Base-by-base conservation (phyloP, 441 rosid species). In the Eugenia klotzschiana region DNA sequence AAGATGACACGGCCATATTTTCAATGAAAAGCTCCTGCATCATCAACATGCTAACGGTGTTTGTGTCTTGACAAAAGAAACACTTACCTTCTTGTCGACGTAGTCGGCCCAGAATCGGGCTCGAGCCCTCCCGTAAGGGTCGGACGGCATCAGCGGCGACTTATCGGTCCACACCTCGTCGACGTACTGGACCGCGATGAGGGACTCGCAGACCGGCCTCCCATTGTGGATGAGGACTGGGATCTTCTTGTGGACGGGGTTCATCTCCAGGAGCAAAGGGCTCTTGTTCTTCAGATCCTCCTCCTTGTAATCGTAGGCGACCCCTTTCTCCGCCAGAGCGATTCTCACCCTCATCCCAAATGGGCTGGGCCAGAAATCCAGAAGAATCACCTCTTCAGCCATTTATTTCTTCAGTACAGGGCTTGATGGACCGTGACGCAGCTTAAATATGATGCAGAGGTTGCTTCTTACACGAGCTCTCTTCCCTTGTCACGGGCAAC, bases 241-340 rank as follows among this genome's bases (percentile, higher is more conserved):
- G 50, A 86, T 64, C 37, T 81, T 80, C 64, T 84, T 81, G 26
- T 64, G 56, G 46, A 87, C 57, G 4, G 85, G 87, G 51, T 85
- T 87, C 84, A 73, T 79, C 33, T 80, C 6, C 26, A 83, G 81
- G 51, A 87, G 87, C 33, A 87, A 58, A 20, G 51, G 49, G 80
- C 89, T 87, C 58, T 85, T 85, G 86, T 72, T 79, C 60, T 41
- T n/a, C 56, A 83, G 56, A 80, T 87, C 85, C 73, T 83, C 86
- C 10, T 83, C 87, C 79, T 26, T 57, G 8, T 79, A 58, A 51
- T 86, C 86, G 14, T 49, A 82, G 18, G 51, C 79, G 20, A 84
- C 83, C 43, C 84, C 86, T 54, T 87, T 85, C 86, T 81, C 86
- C 5, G 82, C 80, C 85, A 84, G 27, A 33, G 89, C 89, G 15